These are phyloP conservation scores for Brettanomyces bruxellensis DNA, from an alignment of 805 yeast genomes.

Conservation along the genomic window DNA sequence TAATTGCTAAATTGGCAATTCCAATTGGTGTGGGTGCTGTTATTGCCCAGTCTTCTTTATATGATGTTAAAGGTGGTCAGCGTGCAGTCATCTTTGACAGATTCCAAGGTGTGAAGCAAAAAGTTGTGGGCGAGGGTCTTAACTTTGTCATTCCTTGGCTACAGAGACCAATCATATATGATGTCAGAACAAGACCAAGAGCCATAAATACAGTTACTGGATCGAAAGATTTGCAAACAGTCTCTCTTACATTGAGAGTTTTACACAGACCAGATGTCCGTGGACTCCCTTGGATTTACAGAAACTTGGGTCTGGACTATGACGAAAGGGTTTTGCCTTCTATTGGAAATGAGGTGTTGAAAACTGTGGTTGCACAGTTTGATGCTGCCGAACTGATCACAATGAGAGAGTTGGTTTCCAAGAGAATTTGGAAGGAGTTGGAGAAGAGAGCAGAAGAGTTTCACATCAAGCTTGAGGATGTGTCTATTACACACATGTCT, in stretches of 20 bases:
- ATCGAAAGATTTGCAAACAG: conserved; percentile 94
- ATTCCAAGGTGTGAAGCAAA: conserved; percentile 74
- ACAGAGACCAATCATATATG: conserved; percentile 83
- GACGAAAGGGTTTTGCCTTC: conserved; percentile 97
- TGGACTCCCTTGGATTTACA: conserved; percentile 79
- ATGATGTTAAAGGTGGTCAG: conserved; percentile 93
- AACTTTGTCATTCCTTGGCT: conserved; percentile 95
- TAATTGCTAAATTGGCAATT: conserved; percentile 44
- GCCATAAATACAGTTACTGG: conserved; percentile 93
- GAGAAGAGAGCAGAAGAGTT: conserved; percentile 79
- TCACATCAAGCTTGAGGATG: conserved; percentile 89
- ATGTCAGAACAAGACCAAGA: conserved; percentile 92
- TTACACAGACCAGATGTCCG: conserved; percentile 88
- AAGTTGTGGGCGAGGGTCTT: conserved; percentile 94
- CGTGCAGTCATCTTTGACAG: conserved; percentile 95
- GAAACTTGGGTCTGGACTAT: conserved; percentile 84
- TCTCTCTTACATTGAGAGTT: conserved; percentile 84
- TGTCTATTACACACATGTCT: conserved; percentile 94
- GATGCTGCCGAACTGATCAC: conserved; percentile 97
- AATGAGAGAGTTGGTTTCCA: conserved; percentile 91
- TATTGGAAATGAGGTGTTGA: conserved; percentile 95
- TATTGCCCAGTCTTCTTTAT: conserved; percentile 74
- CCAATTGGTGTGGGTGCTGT: conserved; percentile 65
- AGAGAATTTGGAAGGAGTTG: conserved; percentile 80
- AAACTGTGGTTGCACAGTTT: conserved; percentile 95